phyloP scores from a whole-genome alignment of 2,329 filamentous ascomycete genomes.

The Biscogniauxia sp. region DNA sequence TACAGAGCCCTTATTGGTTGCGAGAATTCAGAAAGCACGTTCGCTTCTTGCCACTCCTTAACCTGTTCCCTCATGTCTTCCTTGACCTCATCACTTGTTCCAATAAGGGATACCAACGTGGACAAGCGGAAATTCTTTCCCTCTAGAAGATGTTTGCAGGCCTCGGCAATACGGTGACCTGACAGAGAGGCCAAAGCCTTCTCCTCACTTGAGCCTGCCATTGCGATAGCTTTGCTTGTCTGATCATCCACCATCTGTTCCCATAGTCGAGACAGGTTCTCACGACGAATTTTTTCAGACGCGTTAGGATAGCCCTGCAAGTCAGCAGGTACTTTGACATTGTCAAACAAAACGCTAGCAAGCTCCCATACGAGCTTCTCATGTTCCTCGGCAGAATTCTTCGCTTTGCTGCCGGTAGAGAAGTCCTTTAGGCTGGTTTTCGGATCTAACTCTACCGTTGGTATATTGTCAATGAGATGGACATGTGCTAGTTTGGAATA shows the following conservation, averaged over 20 bases:
- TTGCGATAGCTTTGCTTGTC: conserved; percentile 52
- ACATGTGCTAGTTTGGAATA: conserved; percentile 58
- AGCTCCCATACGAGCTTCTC: conserved; percentile 83
- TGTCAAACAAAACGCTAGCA: conserved; percentile 82
- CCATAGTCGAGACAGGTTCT: conserved; percentile 67
- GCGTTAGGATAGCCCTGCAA: conserved; percentile 35
- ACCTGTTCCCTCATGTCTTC: conserved; percentile 78
- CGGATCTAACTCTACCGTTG: conserved; percentile 51
- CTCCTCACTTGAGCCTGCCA: conserved; percentile 69
- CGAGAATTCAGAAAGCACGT: conserved; percentile 82
- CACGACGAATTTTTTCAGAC: conserved; percentile 48
- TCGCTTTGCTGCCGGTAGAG: conserved; percentile 34
- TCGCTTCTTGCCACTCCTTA: conserved; percentile 77
- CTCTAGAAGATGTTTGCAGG: conserved; percentile 74
- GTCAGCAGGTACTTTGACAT: conserved; percentile 47
- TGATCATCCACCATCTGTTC: conserved; percentile 62
- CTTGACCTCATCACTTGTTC: conserved; percentile 65
- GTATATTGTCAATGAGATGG: conserved; percentile 54
- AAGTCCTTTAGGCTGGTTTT: conserved; percentile 50
- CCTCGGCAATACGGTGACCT: conserved; percentile 75
- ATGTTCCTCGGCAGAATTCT: conserved; percentile 48
- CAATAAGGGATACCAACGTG: conserved; percentile 79
- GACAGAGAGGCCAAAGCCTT: conserved; percentile 80
- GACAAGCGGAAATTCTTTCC: conserved; percentile 81
- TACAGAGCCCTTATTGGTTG: conserved; percentile 84